A percentile compares a stretch with the other conserved stretches of the same genome.
phyloP scores from a whole-genome alignment of 192 early-diverging fungal species.

The Dissophora ornata region DNA sequence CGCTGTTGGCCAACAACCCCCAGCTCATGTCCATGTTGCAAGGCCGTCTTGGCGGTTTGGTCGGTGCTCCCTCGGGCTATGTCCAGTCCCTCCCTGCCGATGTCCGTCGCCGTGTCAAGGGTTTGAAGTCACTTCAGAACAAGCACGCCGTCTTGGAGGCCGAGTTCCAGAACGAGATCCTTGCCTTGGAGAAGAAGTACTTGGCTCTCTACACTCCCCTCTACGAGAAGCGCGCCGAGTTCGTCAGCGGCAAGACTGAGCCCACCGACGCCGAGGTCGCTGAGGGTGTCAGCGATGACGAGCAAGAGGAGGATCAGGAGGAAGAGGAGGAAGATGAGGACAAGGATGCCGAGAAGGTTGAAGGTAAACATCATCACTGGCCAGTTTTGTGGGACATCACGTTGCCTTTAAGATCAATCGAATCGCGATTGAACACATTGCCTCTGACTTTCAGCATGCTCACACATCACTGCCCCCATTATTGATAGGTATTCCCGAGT shows the following conservation, averaged over 20 bases:
- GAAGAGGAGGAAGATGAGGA: slow-evolving; percentile 64
- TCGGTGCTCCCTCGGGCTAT: slow-evolving; percentile 85
- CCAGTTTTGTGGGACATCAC: too few species aligned
- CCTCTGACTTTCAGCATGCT: too few species aligned
- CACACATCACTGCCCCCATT: too few species aligned
- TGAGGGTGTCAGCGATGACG: slow-evolving; percentile 72
- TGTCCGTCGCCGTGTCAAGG: slow-evolving; percentile 88
- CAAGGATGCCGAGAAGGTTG: slow-evolving; percentile 55
- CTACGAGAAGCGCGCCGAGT: slow-evolving; percentile 86
- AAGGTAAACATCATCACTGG: slow-evolving; percentile 26
- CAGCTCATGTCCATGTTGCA: slow-evolving; percentile 79
- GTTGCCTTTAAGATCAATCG: too few species aligned
- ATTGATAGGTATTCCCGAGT: slow-evolving; percentile 86
- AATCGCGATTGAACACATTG: too few species aligned
- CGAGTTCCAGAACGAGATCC: slow-evolving; percentile 93
- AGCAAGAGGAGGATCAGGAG: slow-evolving; percentile 66
- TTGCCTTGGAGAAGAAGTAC: slow-evolving; percentile 97
- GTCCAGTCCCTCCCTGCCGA: slow-evolving; percentile 76
- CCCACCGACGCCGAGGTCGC: slow-evolving; percentile 89
- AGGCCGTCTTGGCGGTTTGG: slow-evolving; percentile 80
- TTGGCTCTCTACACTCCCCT: slow-evolving; percentile 85
- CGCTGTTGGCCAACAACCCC: slow-evolving; percentile 61
- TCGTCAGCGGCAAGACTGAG: slow-evolving; percentile 85
- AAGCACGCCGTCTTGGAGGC: slow-evolving; percentile 87
- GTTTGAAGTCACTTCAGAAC: slow-evolving; percentile 88